Evolutionary conservation across 2,329 filamentous ascomycete genomes (phyloP).

Genomic region (Raffaelea albimanens): DNA sequence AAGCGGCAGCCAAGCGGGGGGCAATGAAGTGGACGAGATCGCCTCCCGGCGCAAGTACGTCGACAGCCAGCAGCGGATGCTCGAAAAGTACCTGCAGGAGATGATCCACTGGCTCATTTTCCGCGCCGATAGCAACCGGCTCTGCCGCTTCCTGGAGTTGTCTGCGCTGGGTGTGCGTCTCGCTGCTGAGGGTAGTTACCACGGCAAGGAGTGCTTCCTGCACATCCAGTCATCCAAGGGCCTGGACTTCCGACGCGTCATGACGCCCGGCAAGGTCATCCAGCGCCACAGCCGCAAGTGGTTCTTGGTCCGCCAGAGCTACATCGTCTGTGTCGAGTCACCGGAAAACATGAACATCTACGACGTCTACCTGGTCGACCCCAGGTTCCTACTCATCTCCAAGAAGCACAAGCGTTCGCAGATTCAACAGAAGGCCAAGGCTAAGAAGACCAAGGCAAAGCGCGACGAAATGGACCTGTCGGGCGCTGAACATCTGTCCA

Average conservation of each 20-base stretch:
- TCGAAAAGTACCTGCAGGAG: constrained; percentile 85
- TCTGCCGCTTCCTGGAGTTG: constrained; percentile 92
- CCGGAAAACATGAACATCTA: constrained; percentile 98
- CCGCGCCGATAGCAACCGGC: constrained; percentile 83
- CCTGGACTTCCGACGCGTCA: constrained; percentile 71
- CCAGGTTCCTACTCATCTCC: constrained; percentile 72
- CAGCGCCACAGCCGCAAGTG: constrained; percentile 84
- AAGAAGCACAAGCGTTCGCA: constrained; percentile 55
- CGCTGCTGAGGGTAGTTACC: constrained; percentile 90
- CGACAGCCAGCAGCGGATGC: constrained; percentile 71
- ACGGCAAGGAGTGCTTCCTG: constrained; percentile 92
- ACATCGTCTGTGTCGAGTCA: constrained; percentile 96
- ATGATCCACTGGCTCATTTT: constrained; percentile 98
- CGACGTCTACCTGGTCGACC: constrained; percentile 94
- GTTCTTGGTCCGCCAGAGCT: constrained; percentile 97
- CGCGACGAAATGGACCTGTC: constrained; percentile 39
- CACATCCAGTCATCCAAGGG: constrained; percentile 88
- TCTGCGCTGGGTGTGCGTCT: constrained; percentile 89
- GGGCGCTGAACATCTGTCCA: constrained; percentile 21
- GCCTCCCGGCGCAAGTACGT: constrained; percentile 56
- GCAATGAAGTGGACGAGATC: constrained; percentile 42
- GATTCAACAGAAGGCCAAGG: constrained; percentile 32
- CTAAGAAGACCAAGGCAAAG: neutral
- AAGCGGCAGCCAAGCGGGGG: neutral
- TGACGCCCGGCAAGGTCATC: constrained; percentile 70